phyloP scores from a whole-genome alignment of 2,329 filamentous ascomycete genomes.

The Apiospora koreana region DNA sequence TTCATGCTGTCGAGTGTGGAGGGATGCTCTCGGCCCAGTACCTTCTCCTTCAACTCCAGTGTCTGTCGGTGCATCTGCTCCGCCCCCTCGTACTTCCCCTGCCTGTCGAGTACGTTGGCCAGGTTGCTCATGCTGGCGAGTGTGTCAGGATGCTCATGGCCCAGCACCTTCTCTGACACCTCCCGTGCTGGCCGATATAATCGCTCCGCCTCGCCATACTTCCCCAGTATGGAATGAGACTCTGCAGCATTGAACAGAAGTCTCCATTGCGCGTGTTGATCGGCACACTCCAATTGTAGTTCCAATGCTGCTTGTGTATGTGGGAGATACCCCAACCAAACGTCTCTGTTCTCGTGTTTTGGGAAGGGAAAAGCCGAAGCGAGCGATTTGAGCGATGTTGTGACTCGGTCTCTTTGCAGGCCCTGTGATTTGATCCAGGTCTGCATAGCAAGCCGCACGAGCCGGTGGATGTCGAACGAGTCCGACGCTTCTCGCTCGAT shows the following conservation, averaged over 20 bases:
- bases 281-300: background rate
- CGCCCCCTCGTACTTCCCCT: too few relatives aligned
- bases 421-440: background rate
- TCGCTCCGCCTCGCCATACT: too few relatives aligned
- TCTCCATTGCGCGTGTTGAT: background rate
- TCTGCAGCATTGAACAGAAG: too few relatives aligned
- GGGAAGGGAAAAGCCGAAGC: background rate
- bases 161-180: too few relatives aligned
- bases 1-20: too few relatives aligned
- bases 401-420: background rate
- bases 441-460: background rate
- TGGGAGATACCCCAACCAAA: background rate
- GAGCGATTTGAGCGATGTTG: background rate
- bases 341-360: background rate
- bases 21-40: too few relatives aligned
- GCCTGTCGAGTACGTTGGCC: too few relatives aligned
- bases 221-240: background rate
- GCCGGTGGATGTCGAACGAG: background rate
- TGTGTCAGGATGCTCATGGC: background rate
- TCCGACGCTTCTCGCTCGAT: background rate
- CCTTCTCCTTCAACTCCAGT: too few relatives aligned
- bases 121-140: too few relatives aligned
- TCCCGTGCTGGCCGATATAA: background rate
- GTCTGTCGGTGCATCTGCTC: too few relatives aligned
- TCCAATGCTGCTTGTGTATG: background rate